A percentile compares a stretch with the other conserved stretches of the same genome.
Conservation (phyloP, 23 red algal genomes). For the Gracilaria caudata region DNA sequence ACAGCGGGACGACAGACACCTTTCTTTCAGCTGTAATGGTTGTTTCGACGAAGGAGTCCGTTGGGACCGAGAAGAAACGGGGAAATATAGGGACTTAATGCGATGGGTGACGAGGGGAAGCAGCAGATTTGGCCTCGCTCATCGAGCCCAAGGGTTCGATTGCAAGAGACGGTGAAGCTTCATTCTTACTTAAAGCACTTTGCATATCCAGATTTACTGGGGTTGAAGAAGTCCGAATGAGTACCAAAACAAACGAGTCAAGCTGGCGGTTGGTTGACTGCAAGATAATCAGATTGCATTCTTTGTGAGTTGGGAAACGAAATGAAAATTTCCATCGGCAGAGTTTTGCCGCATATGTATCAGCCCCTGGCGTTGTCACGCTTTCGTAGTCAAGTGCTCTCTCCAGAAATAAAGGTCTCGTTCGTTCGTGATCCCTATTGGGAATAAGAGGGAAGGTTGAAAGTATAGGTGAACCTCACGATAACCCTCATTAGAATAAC, state of each 20-base stretch:
- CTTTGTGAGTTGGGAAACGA: not conserved
- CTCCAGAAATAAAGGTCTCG: no score
- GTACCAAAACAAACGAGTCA: not conserved
- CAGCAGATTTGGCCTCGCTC: not conserved
- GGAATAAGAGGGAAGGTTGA: no score
- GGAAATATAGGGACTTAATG: not conserved
- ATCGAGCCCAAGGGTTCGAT: conserved; percentile 6
- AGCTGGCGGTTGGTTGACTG: not conserved
- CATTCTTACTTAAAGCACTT: not conserved
- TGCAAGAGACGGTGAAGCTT: not conserved
- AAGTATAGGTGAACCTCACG: no score
- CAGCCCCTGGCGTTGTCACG: no score
- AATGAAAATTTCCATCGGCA: not conserved
- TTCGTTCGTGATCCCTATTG: no score
- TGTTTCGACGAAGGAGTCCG: not conserved
- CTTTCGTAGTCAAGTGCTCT: no score
- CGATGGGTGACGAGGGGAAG: not conserved
- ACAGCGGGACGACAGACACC: not conserved
- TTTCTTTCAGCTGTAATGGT: not conserved
- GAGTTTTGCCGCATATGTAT: not conserved
- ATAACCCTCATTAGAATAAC: no score
- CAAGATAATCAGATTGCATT: no score
- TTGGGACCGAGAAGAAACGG: not conserved
- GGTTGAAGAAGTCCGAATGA: not conserved
- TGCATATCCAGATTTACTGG: not conserved